Base-by-base conservation (phyloP, 129 eudicot genomes). In the Oenanthe sinensis region DNA sequence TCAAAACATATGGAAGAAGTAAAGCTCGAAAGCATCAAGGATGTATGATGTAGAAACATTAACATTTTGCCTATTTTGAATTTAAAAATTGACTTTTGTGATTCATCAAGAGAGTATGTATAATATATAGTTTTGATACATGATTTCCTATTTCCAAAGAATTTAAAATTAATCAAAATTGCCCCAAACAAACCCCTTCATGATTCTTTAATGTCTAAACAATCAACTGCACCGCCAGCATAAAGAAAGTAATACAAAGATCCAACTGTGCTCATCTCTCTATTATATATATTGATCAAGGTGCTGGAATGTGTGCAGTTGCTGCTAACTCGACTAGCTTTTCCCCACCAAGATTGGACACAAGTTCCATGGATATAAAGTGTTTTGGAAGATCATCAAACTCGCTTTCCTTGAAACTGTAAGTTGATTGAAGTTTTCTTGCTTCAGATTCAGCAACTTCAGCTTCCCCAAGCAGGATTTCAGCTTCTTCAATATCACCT, bases 401-500 rank as follows among this genome's bases (percentile, higher is more conserved):
- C 47, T 85, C 88, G 45, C 71, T 84, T 7, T 77, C 87, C 45
- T 80, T 81, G 12, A 83, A 79, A 46, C 75, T 37, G 71, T 71
- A 85, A 37, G 77, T 48, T 20, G 74, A 74, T 70, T 86, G 83
- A 82, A 91, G 86, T 82, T 85, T 87, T 80, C 77, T 85, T 17
- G 92, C 95, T 88, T 87, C 92, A 39, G 78, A 49, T 49, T 86
- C 87, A 4, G 92, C 94, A 73, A 85, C 90, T 62, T 91, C 86
- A 71, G 95, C 91, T 82, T 91, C 97, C 44, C 85, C 84, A 48
- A 84, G 84, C 30, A 91, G 86, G 72, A 85, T 81, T 19, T 87
- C 86, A 68, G 92, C 97, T 86, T 91, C 97, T 89, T 86, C 89
- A 70, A 45, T 22, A 75, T 91, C 97, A 70, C 92, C 92, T 40